These are phyloP conservation scores for Hippophae gyantsensis DNA, from an alignment of 306 rosid species.

Conservation along the genomic window DNA sequence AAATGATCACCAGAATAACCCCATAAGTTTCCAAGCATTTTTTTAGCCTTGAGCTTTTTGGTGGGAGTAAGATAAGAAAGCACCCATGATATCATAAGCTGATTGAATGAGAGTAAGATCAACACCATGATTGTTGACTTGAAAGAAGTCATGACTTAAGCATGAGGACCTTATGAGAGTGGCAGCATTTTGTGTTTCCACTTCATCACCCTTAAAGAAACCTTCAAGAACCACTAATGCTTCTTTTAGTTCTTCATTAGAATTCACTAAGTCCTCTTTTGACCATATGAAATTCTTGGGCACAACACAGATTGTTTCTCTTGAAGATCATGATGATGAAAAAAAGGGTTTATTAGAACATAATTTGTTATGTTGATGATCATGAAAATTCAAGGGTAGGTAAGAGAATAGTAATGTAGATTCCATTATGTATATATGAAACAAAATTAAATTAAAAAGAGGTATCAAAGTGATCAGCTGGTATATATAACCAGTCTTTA, in stretches of 20 bases:
- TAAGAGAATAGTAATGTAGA: background rate
- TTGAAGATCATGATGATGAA: background rate
- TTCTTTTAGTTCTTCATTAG: slow-evolving; percentile 31
- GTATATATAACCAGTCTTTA: too few species aligned
- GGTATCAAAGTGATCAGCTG: too few species aligned
- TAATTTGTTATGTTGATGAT: background rate
- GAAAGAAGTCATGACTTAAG: slow-evolving; percentile 60
- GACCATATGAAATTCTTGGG: slow-evolving; percentile 54
- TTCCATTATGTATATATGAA: too few species aligned
- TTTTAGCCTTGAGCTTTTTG: slow-evolving; percentile 22
- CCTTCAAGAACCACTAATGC: slow-evolving; percentile 53
- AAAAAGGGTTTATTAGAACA: background rate
- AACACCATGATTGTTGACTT: slow-evolving; percentile 61
- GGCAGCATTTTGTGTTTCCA: slow-evolving; percentile 30
- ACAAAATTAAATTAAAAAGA: too few species aligned
- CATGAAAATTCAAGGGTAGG: background rate
- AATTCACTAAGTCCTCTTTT: slow-evolving; percentile 28
- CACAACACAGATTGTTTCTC: slow-evolving; percentile 13
- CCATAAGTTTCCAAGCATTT: slow-evolving; percentile 23
- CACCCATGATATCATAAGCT: slow-evolving; percentile 34
- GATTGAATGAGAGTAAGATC: slow-evolving; percentile 24
- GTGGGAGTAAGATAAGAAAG: slow-evolving; percentile 46
- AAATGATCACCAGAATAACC: slow-evolving; percentile 69
- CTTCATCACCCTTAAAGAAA: slow-evolving; percentile 36
- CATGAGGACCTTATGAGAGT: slow-evolving; percentile 37